These are phyloP conservation scores for Trichocladium antarcticum DNA, from an alignment of 495 filamentous ascomycete species.

Conservation along the genomic window DNA sequence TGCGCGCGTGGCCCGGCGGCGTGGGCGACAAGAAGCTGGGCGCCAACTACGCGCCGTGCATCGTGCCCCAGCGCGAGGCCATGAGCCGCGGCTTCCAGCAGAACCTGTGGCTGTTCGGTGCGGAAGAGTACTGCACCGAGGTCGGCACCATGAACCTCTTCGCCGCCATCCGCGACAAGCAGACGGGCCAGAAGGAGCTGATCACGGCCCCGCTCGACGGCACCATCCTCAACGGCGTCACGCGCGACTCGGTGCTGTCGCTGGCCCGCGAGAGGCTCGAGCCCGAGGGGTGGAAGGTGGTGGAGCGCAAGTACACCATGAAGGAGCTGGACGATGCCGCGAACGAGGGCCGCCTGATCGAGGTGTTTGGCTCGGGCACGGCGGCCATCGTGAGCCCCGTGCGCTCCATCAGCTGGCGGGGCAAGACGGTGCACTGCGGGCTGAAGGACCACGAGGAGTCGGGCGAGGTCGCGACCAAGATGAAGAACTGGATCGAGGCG, in stretches of 20 bases:
- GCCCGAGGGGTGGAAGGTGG: conserved; percentile 79
- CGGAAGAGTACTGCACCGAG: conserved; percentile 90
- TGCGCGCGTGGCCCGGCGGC: conserved; percentile 94
- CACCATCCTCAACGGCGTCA: conserved; percentile 93
- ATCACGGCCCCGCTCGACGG: conserved; percentile 89
- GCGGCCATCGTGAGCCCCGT: conserved; percentile 79
- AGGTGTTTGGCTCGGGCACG: conserved; percentile 89
- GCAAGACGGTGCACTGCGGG: conserved; percentile 65
- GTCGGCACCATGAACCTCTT: conserved; percentile 99
- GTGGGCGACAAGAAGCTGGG: conserved; percentile 96
- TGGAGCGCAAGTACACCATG: conserved; percentile 86
- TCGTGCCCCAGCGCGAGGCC: conserved; percentile 83
- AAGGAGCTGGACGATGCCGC: conserved; percentile 65
- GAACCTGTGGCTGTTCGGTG: conserved; percentile 93
- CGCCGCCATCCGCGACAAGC: conserved; percentile 63
- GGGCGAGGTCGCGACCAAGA: conserved; percentile 66
- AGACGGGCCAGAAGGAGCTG: conserved; percentile 78
- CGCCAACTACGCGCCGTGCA: conserved; percentile 95
- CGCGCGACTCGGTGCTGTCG: conserved; percentile 70
- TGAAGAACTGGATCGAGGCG: conserved; percentile 94
- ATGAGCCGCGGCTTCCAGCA: conserved; percentile 88
- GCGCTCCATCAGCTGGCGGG: conserved; percentile 74
- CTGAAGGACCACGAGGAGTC: conserved; percentile 67
- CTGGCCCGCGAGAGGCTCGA: conserved; percentile 72
- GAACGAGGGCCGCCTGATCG: conserved; percentile 72